Base-by-base conservation (phyloP, 2,329 filamentous ascomycete species). In the Fusarium dimerum region DNA sequence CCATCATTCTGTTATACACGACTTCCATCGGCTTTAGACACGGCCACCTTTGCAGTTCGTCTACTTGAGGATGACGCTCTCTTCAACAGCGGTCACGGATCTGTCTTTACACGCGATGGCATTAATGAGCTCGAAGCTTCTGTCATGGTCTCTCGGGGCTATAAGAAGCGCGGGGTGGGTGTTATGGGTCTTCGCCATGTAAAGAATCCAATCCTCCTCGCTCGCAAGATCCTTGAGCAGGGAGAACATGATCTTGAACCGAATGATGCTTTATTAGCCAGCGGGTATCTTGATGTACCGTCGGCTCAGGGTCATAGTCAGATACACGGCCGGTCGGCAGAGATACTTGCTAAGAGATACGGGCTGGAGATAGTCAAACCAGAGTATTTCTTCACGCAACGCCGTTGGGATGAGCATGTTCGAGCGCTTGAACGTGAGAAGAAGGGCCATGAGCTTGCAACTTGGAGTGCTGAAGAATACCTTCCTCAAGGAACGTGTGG, bases 61-160 rank as follows among this genome's bases (percentile, higher is more conserved):
- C 78, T 87, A 26, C 82, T 96, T 15, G 92, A 96, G 73, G 78
- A 95, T 66, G 84, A 92, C 65, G 80, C 87, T 2, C 81, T 95
- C 5, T 96, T 94, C 80, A 96, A 96, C 74, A 85, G 86, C 51
- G 91, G 86, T 8, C 86, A 85, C 63, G 92, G 92, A 48, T 89
- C 91, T 46, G 91, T 96, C 17, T 96, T 95, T 71, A 96, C 90
- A 1, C 84, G 86, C 46, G 86, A 88, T 59, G 92, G 92, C 16
- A 81, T 86, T 56, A 92, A 92, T 68, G 89, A 96, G 74, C 85
- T 96, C 55, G 92, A 96, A 73, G 89, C 90, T 2, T 89, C 85
- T 9, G 83, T 96, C 47, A 96, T 96, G 91, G 88, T 95, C 0
- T 89, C 87, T 2, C 79, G 79, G 29, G 88, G 87, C 0, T 77